A percentile compares a stretch with the other conserved stretches of the same genome.
Evolutionary conservation across 352 stramenopile species (phyloP).

Genomic region (Phytophthora vignae): DNA sequence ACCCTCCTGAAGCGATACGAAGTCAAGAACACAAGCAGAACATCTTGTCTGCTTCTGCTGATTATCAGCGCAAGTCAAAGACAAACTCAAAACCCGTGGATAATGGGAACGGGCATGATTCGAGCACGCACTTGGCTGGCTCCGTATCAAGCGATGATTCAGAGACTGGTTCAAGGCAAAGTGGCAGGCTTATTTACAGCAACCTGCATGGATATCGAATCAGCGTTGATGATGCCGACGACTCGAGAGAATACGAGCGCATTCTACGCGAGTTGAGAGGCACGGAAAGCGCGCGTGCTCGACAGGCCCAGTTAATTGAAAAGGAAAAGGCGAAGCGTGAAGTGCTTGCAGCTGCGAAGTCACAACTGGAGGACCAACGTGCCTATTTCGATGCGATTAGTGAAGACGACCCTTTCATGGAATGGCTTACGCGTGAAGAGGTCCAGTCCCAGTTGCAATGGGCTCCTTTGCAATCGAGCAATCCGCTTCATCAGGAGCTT

Average conservation of each 20-base stretch:
- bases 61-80: slow-evolving; percentile 25
- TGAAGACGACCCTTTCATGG: slow-evolving; percentile 48
- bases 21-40: slow-evolving; percentile 46
- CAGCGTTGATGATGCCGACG: slow-evolving; percentile 63
- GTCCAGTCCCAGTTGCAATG: slow-evolving; percentile 54
- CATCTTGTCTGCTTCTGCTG: slow-evolving; percentile 43
- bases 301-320: slow-evolving; percentile 36
- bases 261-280: slow-evolving; percentile 77
- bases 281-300: slow-evolving; percentile 44
- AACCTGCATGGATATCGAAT: slow-evolving; percentile 87
- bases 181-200: slow-evolving; percentile 66
- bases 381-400: slow-evolving; percentile 45
- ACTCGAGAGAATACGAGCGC: slow-evolving; percentile 73
- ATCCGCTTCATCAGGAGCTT: slow-evolving; percentile 51
- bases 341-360: slow-evolving; percentile 27
- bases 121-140: slow-evolving; percentile 3
- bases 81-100: neutral
- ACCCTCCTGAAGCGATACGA: slow-evolving; percentile 42
- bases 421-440: slow-evolving; percentile 61
- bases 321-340: slow-evolving; percentile 44
- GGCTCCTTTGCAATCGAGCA: slow-evolving; percentile 55
- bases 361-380: slow-evolving; percentile 65
- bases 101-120: neutral
- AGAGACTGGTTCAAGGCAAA: slow-evolving; percentile 13
- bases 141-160: slow-evolving; percentile 15